Base-by-base conservation (phyloP, 2,329 filamentous ascomycete species). In the Ascocoryne sarcoides region DNA sequence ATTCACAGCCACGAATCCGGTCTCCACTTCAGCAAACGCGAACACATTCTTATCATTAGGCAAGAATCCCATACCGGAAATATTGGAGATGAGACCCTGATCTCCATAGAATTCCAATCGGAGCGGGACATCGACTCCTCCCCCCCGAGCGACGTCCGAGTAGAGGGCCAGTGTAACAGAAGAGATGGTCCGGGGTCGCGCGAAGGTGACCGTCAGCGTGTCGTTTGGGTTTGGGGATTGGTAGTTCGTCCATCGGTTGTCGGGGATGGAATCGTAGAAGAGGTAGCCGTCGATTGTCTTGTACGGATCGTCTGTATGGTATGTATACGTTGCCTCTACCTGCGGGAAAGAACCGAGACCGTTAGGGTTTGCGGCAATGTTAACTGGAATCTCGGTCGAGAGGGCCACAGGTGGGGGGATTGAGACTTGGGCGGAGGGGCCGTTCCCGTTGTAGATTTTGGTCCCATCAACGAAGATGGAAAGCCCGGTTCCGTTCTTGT, bases 261-360 rank as follows among this genome's bases (percentile, higher is more conserved):
- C 46, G 10, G 62, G 64, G 1, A 61, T 55, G 3, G 49, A 44
- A 42, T 65, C 63, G 41, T 66, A 59, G 49, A 60, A 68, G 9
- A 68, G 42, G 18, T 65, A 60, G 8, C 65, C 65, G 41, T 68
- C 65, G 42, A 64, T 67, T 15, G 61, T 59, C 38, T 64, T 60
- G 50, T 58, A 64, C 5, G 55, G 50, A 31, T 53, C 50, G 46
- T 63, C 63, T 8, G 52, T 50, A 4, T 45, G 15, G 37, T 59
- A 60, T 20, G 57, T 61, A 46, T 58, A 65, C 5, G 62, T 60
- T 33, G 60, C 60, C n/a, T 57, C 55, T 12, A 59, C 56, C 31
- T 49, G 50, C 8, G 62, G 62, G 32, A 62, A 60, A 32, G 56
- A 54, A 14, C 45, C 42, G 15, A 48, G 48, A 10, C 29, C 51